Base-by-base conservation (phyloP, 352 stramenopile genomes). In the Pythium myriotylum region DNA sequence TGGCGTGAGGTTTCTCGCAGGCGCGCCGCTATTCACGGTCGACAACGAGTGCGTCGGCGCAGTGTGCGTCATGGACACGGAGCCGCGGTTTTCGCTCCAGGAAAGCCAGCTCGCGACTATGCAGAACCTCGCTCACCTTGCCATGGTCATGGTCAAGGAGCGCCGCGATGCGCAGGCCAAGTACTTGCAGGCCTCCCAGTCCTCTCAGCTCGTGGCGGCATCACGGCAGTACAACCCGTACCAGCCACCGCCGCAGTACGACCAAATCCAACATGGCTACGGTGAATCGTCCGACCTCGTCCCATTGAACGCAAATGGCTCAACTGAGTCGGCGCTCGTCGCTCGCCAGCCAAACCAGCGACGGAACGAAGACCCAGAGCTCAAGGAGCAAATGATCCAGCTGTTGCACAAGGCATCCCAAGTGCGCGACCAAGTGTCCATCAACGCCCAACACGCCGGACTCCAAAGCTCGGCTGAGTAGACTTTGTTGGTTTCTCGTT, bases 1-100 rank as follows among this genome's bases (percentile, higher is more conserved):
- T 2, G 73, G 84, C 54, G 92, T 99, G 48, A 88, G 95, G 16
- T 98, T 99, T 70, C 91, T 98, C 47, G 94, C 95, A 0, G 94
- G 91, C 33, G 89, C 92, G n/a, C 91, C 93, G 26, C 76, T 99
- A 29, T 91, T 94, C 40, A 91, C 84, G n/a, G 79, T 91, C 33
- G 74, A 92, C 53, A 89, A 89, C 42, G 67, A 85, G 49, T 92
- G 82, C 48, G 82, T 94, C 12, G 85, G 85, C 14, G 77, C 82
- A 0, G 85, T 94, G 20, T 94, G 81, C 33, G 85, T 94, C 45
- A 63, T 94, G 54, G 85, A 94, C 57, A 91, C 82, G 23, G 80
- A 85, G 42, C 81, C 82, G 37, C 82, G 85, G 12, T 66, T 82
- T 24, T 68, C 69, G 9, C 48, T 94, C 42, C 82, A 84, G 52